These are phyloP conservation scores for Reticulascus tulasneorum DNA, from an alignment of 2,329 filamentous ascomycete species.

Conservation along the genomic window DNA sequence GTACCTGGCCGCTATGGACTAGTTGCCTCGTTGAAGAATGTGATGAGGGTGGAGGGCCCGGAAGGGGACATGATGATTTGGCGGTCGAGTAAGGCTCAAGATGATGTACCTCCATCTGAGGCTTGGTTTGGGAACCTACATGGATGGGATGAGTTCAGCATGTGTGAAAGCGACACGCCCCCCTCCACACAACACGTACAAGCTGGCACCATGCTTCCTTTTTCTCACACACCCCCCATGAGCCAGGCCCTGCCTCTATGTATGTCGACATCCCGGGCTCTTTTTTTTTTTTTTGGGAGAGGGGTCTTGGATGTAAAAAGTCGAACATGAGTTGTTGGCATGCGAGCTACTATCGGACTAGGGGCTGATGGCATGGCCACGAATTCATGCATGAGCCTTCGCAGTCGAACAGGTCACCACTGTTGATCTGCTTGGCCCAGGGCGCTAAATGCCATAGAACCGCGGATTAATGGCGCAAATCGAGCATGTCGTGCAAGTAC, in stretches of 20 bases:
- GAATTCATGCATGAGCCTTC: slow-evolving; percentile 39
- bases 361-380: slow-evolving; percentile 36
- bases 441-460: slow-evolving; percentile 20
- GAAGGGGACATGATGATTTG: too few species aligned
- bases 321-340: slow-evolving; percentile 26
- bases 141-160: slow-evolving; percentile 11
- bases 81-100: slow-evolving; percentile 13
- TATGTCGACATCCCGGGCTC: slow-evolving; percentile 7
- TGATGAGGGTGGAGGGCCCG: slow-evolving; percentile 13
- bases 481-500: too few species aligned
- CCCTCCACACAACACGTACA: slow-evolving; percentile 10
- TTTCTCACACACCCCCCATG: slow-evolving; percentile 7
- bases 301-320: slow-evolving; percentile 4
- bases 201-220: slow-evolving; percentile 14
- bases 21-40: slow-evolving; percentile 15
- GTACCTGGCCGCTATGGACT: slow-evolving; percentile 9
- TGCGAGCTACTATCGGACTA: slow-evolving; percentile 23
- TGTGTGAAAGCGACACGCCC: slow-evolving; percentile 14
- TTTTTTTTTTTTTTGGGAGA: slow-evolving; percentile 5
- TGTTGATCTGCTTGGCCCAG: slow-evolving; percentile 20
- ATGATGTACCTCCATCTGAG: slow-evolving; percentile 9
- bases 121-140: slow-evolving; percentile 14
- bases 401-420: slow-evolving; percentile 27
- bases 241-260: slow-evolving; percentile 6
- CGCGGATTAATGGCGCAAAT: slow-evolving; percentile 5